Conservation (phyloP, 306 rosid species). For the Astragalus glycyphyllos region DNA sequence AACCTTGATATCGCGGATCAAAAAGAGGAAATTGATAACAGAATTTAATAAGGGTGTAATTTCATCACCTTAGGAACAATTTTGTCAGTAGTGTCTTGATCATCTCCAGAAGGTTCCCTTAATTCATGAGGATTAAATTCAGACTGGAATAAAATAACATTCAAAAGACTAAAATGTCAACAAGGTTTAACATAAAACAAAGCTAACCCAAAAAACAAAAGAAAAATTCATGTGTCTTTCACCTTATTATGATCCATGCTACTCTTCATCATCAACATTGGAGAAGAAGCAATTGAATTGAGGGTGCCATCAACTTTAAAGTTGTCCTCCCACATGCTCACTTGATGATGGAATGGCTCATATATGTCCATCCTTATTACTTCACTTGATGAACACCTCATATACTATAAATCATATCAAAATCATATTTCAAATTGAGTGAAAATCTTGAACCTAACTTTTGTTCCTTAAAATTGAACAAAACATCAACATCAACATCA, state of each 20-base stretch:
- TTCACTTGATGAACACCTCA: constrained; percentile 72
- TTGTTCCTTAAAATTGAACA: background rate
- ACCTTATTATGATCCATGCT: constrained; percentile 62
- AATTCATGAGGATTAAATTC: constrained; percentile 59
- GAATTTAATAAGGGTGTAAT: constrained; percentile 1
- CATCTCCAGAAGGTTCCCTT: constrained; percentile 55
- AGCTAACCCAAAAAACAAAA: constrained; percentile 5
- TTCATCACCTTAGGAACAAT: constrained; percentile 66
- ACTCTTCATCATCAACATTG: constrained; percentile 56
- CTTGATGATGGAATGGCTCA: constrained; percentile 78
- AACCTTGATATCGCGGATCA: no score
- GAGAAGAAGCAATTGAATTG: constrained; percentile 49
- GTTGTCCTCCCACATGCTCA: constrained; percentile 67
- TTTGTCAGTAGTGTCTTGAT: constrained; percentile 57
- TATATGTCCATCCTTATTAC: constrained; percentile 72
- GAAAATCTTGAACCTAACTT: constrained; percentile 23
- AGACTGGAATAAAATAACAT: constrained; percentile 49
- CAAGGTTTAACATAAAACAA: constrained; percentile 15
- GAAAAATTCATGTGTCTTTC: constrained; percentile 1
- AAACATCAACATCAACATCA: constrained; percentile 41
- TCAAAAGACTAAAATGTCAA: constrained; percentile 27
- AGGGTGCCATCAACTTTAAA: constrained; percentile 56
- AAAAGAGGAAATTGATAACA: background rate
- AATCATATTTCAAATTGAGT: constrained; percentile 27
- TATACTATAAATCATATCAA: constrained; percentile 41